Evolutionary conservation across 805 yeast species (phyloP).

Genomic region (Pichia thaimueangensis): DNA sequence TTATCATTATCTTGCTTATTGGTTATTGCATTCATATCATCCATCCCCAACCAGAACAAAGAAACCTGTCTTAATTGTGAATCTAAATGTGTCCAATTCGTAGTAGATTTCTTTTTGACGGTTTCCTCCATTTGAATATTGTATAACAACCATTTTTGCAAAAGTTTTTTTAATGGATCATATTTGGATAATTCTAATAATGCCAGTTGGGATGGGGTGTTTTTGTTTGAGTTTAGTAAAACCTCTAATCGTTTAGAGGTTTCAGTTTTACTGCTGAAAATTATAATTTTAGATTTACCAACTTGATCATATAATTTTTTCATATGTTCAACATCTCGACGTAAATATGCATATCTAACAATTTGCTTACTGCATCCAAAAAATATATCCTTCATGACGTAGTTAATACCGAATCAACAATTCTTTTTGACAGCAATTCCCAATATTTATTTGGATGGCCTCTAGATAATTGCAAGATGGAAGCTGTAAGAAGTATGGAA

Average conservation of each 20-base stretch:
- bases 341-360: constrained; percentile 57
- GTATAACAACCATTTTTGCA: constrained; percentile 9
- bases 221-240: not conserved
- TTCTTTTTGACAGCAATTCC: no score
- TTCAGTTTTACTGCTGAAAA: not conserved
- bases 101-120: not conserved
- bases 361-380: constrained; percentile 32
- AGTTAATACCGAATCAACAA: no score
- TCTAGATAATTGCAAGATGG: no score
- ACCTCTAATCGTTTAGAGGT: constrained; percentile 2
- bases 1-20: constrained; percentile 34
- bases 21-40: constrained; percentile 5
- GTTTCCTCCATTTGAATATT: constrained; percentile 3
- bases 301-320: constrained; percentile 4
- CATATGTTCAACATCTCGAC: constrained; percentile 51
- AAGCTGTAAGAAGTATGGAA: not conserved
- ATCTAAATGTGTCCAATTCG: not conserved
- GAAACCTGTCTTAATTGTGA: constrained; percentile 5
- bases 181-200: not conserved
- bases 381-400: constrained; percentile 13
- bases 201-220: not conserved
- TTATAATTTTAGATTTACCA: not conserved
- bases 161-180: not conserved
- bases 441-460: no score
- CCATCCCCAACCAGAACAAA: constrained; percentile 9